Evolutionary conservation across 257 asterid genomes (phyloP).

Genomic region (Solanum boliviense): DNA sequence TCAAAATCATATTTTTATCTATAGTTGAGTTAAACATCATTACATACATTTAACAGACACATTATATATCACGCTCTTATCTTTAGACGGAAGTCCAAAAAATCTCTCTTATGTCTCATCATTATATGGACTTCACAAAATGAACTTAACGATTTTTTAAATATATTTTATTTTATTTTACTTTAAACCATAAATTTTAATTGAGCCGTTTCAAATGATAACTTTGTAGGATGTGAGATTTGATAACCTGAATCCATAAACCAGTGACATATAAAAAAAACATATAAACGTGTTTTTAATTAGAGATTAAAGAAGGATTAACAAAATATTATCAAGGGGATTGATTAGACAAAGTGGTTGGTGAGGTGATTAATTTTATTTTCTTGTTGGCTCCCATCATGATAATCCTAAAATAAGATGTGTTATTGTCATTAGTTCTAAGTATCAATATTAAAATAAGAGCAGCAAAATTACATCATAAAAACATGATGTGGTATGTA

Average conservation of each 20-base stretch:
- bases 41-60: rapidly evolving
- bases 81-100: not conserved
- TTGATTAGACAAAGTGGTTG: not conserved
- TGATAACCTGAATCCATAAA: not conserved
- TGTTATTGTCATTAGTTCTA: not conserved
- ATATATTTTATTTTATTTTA: no score
- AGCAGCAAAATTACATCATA: no score
- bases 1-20: not conserved
- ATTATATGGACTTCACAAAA: no score
- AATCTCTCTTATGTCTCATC: no score
- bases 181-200: no score
- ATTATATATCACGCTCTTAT: not conserved
- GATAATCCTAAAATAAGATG: not conserved
- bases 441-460: no score
- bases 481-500: no score
- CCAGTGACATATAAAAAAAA: no score
- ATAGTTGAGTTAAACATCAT: rapidly evolving
- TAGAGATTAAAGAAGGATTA: not conserved
- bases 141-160: no score
- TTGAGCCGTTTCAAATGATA: no score
- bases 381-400: not conserved
- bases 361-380: not conserved
- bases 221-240: no score
- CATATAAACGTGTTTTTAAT: not conserved
- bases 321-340: not conserved